Percentiles rank a stretch among this genome's conserved stretches.
Evolutionary conservation across 805 yeast genomes (phyloP).

Genomic region (Sporopachydermia lactativora): DNA sequence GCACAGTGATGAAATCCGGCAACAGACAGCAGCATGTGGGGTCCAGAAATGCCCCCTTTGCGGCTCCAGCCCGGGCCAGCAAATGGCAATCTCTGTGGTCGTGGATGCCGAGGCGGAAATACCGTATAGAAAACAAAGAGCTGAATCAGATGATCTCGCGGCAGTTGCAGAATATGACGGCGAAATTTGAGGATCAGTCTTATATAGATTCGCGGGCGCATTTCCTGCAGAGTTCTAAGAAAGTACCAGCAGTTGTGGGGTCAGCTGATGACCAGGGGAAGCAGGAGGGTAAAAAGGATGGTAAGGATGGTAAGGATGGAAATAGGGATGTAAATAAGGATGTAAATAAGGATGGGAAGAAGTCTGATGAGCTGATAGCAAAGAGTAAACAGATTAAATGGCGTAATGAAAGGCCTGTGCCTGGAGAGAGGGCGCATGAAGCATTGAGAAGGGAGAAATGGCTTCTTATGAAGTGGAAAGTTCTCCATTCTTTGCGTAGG

Average conservation of each 20-base stretch:
- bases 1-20: constrained; percentile 43
- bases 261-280: too few relatives aligned
- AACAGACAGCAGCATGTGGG: too few relatives aligned
- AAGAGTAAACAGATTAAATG: neutral
- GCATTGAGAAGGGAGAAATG: constrained; percentile 1
- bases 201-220: neutral
- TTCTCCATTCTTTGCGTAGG: neutral
- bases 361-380: too few relatives aligned
- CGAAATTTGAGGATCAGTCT: neutral
- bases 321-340: too few relatives aligned
- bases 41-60: neutral
- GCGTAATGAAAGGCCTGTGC: too few relatives aligned
- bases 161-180: neutral
- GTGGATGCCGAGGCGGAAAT: neutral
- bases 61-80: neutral
- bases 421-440: too few relatives aligned
- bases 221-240: neutral
- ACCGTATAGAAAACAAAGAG: neutral
- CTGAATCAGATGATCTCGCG: neutral
- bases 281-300: neutral
- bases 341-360: too few relatives aligned
- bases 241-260: neutral
- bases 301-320: neutral
- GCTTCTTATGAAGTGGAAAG: neutral
- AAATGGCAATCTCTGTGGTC: neutral